Percentiles rank a stretch among this genome's conserved stretches.
Evolutionary conservation across 2,329 filamentous ascomycete species (phyloP).

Genomic region (Fusarium luffae): DNA sequence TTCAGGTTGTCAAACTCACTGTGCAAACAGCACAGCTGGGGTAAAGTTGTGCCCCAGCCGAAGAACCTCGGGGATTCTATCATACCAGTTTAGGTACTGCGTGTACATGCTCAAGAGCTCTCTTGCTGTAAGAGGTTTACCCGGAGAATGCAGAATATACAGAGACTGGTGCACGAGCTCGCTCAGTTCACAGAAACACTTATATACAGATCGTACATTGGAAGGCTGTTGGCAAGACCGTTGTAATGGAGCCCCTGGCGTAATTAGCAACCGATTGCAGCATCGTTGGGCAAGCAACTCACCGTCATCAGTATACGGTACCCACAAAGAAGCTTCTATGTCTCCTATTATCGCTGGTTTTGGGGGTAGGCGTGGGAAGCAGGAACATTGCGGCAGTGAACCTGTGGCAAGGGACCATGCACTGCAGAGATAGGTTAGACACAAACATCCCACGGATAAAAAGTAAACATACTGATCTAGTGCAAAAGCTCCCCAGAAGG

Average conservation of each 20-base stretch:
- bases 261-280: not conserved
- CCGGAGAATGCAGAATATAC: slow-evolving; percentile 78
- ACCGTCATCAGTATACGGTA: slow-evolving; percentile 70
- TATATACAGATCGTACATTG: slow-evolving; percentile 75
- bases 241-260: slow-evolving; percentile 63
- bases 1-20: slow-evolving; percentile 63
- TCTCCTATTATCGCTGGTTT: slow-evolving; percentile 70
- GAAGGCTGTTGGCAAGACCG: slow-evolving; percentile 70
- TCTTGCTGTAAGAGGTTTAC: slow-evolving; percentile 70
- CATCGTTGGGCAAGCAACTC: slow-evolving; percentile 43
- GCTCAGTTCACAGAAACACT: slow-evolving; percentile 76
- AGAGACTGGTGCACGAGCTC: slow-evolving; percentile 79
- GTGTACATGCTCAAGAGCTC: slow-evolving; percentile 73
- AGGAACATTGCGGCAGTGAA: slow-evolving; percentile 69
- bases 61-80: slow-evolving; percentile 71
- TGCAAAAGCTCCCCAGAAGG: slow-evolving; percentile 71
- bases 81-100: slow-evolving; percentile 78
- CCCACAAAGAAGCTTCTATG: slow-evolving; percentile 69
- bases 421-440: slow-evolving; percentile 52
- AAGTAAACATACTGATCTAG: slow-evolving; percentile 68
- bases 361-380: slow-evolving; percentile 65
- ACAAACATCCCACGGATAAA: not conserved
- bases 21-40: slow-evolving; percentile 77
- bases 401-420: slow-evolving; percentile 74
- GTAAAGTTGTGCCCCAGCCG: slow-evolving; percentile 75